phyloP scores from a whole-genome alignment of 2,329 filamentous ascomycete genomes.

The Sclerotinia subarctica region DNA sequence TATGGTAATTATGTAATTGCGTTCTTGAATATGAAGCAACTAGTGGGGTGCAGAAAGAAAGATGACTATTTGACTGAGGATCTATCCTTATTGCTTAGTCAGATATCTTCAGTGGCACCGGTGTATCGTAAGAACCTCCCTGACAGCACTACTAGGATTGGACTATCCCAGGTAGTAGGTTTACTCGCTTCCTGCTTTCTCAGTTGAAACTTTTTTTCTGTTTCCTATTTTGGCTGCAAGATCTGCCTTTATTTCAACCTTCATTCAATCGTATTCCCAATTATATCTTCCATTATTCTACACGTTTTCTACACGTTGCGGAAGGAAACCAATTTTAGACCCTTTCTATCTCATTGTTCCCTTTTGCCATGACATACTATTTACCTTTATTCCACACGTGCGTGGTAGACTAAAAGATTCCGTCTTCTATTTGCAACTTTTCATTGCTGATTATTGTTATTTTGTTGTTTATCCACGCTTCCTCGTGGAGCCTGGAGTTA shows the following conservation, averaged over 20 bases:
- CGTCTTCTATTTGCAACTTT: background rate
- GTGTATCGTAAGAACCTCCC: background rate
- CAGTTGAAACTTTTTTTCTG: background rate
- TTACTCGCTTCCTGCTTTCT: background rate
- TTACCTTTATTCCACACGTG: background rate
- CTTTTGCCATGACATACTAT: background rate
- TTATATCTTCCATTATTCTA: background rate
- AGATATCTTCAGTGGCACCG: background rate
- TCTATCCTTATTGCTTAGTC: background rate
- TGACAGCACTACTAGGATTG: too few species aligned
- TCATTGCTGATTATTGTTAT: background rate
- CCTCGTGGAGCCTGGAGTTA: background rate
- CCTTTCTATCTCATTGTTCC: background rate
- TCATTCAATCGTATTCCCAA: background rate
- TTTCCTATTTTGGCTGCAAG: background rate
- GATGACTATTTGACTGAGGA: background rate
- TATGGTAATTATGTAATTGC: background rate
- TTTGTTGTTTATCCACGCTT: background rate
- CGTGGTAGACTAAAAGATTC: background rate
- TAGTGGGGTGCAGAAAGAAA: background rate
- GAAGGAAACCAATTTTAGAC: background rate
- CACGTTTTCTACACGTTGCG: background rate
- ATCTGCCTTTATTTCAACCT: background rate
- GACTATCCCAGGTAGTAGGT: rapidly evolving
- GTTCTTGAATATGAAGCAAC: background rate